Conservation (phyloP, 2,329 filamentous ascomycete genomes). For the Fusarium sp. region DNA sequence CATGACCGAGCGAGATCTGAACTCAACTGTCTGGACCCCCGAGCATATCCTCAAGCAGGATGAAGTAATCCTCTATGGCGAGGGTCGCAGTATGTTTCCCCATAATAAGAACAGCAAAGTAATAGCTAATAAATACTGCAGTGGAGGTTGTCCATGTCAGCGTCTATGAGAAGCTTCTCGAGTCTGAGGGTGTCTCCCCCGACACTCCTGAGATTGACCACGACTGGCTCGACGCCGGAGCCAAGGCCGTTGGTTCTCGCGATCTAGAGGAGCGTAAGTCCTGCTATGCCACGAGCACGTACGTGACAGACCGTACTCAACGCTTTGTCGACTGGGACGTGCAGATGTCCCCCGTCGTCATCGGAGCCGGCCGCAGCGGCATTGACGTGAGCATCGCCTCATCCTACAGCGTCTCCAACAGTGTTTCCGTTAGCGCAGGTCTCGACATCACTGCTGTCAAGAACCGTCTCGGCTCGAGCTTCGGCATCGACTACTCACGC, state of each 20-base stretch:
- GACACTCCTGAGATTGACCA: constrained; percentile 11
- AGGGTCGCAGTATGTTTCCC: constrained; percentile 9
- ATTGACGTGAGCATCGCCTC: background rate
- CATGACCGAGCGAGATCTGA: constrained; percentile 9
- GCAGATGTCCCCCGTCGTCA: constrained; percentile 30
- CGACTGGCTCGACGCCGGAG: background rate
- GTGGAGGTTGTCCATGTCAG: constrained; percentile 26
- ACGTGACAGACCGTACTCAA: background rate
- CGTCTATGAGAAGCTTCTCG: constrained; percentile 16
- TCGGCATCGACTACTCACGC: constrained; percentile 22
- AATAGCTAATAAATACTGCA: fast-evolving
- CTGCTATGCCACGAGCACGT: background rate
- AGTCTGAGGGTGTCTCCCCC: background rate
- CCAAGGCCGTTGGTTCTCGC: background rate
- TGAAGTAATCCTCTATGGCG: constrained; percentile 31
- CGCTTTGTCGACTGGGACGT: constrained; percentile 34
- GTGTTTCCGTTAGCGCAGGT: constrained; percentile 2
- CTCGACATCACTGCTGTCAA: background rate
- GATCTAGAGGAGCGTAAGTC: background rate
- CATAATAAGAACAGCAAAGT: fast-evolving
- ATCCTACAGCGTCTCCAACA: background rate
- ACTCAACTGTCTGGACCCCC: constrained; percentile 28
- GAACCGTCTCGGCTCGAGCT: background rate
- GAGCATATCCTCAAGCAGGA: constrained; percentile 26
- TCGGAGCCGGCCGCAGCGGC: constrained; percentile 4